A percentile compares a stretch with the other conserved stretches of the same genome.
Conservation (phyloP, 257 asterid species). For the Nicotiana tabacum region DNA sequence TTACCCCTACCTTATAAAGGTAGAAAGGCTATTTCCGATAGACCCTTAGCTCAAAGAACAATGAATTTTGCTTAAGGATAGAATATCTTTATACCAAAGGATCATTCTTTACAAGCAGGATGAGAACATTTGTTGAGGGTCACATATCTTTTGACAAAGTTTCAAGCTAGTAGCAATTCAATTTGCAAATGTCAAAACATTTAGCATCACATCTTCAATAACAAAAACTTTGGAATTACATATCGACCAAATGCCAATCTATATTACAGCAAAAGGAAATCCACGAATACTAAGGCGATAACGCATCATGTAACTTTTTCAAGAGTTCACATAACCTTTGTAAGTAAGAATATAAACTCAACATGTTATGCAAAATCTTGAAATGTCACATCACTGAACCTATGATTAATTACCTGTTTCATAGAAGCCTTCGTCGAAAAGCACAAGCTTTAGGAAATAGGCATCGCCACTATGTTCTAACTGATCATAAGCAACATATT, state of each 20-base stretch:
- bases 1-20: too few species aligned
- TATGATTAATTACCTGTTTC: not conserved
- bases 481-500: not conserved
- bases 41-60: too few species aligned
- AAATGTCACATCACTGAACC: constrained; percentile 2
- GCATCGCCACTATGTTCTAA: not conserved
- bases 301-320: constrained; percentile 13
- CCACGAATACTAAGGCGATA: not conserved
- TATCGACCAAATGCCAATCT: constrained; percentile 9
- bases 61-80: not conserved
- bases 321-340: constrained; percentile 15
- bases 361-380: constrained; percentile 10
- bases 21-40: too few species aligned
- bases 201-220: not conserved
- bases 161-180: not conserved
- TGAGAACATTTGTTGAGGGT: not conserved
- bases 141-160: not conserved
- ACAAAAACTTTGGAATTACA: not conserved
- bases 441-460: constrained; percentile 3
- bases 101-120: not conserved
- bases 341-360: not conserved
- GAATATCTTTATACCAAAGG: not conserved
- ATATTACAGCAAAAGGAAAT: not conserved
- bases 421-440: not conserved
- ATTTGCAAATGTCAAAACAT: not conserved